These are phyloP conservation scores for Cladophialophora carrionii DNA, from an alignment of 2,329 filamentous ascomycete genomes.

Conservation along the genomic window DNA sequence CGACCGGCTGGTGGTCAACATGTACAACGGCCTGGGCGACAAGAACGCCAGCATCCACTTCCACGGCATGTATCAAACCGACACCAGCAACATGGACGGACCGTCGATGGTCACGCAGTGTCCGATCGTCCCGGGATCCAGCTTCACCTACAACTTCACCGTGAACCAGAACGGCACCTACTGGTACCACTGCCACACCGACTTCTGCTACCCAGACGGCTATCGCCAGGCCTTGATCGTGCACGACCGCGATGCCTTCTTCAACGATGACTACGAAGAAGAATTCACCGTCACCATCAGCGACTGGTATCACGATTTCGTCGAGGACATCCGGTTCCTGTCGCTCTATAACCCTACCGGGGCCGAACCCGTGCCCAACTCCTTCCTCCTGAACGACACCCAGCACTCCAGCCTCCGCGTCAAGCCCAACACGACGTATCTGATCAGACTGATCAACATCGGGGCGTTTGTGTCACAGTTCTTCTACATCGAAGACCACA, in stretches of 20 bases:
- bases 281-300: conserved; percentile 70
- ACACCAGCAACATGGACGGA: conserved; percentile 75
- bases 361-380: conserved; percentile 68
- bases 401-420: conserved; percentile 62
- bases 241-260: conserved; percentile 60
- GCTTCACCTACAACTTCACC: conserved; percentile 70
- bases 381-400: conserved; percentile 70
- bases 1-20: conserved; percentile 69
- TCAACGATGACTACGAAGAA: conserved; percentile 58
- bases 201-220: conserved; percentile 68
- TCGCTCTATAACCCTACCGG: conserved; percentile 57
- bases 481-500: conserved; percentile 51
- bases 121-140: conserved; percentile 64
- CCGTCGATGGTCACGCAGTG: conserved; percentile 69
- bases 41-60: conserved; percentile 70
- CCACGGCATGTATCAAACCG: conserved; percentile 77
- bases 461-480: conserved; percentile 67
- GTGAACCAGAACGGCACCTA: conserved; percentile 60
- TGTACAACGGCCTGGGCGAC: conserved; percentile 71
- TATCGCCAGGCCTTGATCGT: conserved; percentile 68
- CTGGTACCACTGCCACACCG: conserved; percentile 70
- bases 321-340: conserved; percentile 56
- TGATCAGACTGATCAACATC: conserved; percentile 75
- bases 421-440: conserved; percentile 69
- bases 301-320: conserved; percentile 71